These are phyloP conservation scores for Mortierella alpina DNA, from an alignment of 192 early-diverging fungal species.

Conservation along the genomic window DNA sequence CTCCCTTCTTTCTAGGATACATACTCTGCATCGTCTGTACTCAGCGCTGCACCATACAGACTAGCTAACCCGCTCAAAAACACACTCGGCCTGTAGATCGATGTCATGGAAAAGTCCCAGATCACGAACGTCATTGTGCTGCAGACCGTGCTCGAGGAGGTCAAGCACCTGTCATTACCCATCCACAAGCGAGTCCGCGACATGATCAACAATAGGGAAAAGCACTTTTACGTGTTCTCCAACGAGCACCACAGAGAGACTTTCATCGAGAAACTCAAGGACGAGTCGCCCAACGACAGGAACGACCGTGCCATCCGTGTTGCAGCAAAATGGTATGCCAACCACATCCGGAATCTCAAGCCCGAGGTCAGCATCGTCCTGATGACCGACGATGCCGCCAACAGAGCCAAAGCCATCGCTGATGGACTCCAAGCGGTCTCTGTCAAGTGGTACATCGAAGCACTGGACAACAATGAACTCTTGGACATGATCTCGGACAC, in stretches of 20 bases:
- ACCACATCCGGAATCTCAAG: slow-evolving; percentile 67
- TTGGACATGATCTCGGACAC: slow-evolving; percentile 86
- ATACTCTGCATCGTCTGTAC: neutral
- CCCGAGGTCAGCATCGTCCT: slow-evolving; percentile 70
- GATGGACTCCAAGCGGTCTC: slow-evolving; percentile 76
- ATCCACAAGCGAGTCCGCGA: slow-evolving; percentile 84
- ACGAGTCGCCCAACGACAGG: slow-evolving; percentile 93
- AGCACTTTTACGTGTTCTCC: slow-evolving; percentile 92
- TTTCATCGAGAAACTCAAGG: slow-evolving; percentile 82
- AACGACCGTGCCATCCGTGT: slow-evolving; percentile 95
- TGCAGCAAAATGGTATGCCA: slow-evolving; percentile 85
- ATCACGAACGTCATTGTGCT: slow-evolving; percentile 92
- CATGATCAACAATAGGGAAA: slow-evolving; percentile 76
- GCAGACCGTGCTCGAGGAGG: slow-evolving; percentile 94
- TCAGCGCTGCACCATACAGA: neutral
- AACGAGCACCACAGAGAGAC: slow-evolving; percentile 95
- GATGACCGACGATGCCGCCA: slow-evolving; percentile 93
- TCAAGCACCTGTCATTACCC: slow-evolving; percentile 82
- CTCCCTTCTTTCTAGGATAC: neutral
- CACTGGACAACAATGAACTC: slow-evolving; percentile 82
- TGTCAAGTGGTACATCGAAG: slow-evolving; percentile 82
- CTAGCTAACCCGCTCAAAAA: neutral
- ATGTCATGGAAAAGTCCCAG: slow-evolving; percentile 90
- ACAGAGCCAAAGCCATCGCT: slow-evolving; percentile 73
- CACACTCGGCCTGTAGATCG: slow-evolving; percentile 70